Conservation (phyloP, 2,329 filamentous ascomycete species). For the Apiospora arundinis region DNA sequence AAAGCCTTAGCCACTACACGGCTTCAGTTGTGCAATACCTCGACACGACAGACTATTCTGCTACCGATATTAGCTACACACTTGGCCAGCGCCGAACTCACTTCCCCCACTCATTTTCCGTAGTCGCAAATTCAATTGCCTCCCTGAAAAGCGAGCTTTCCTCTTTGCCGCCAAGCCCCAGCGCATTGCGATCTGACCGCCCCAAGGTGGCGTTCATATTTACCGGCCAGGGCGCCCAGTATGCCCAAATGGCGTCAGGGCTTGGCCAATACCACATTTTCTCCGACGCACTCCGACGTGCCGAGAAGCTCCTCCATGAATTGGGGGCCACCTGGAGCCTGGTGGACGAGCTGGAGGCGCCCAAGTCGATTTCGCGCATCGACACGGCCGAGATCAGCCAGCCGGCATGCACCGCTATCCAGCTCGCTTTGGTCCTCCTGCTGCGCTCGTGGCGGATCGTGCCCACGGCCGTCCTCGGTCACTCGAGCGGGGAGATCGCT, state of each 20-base stretch:
- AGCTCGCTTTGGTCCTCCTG: constrained; percentile 48
- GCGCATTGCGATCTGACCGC: constrained; percentile 22
- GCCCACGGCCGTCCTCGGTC: constrained; percentile 41
- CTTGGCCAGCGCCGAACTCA: constrained; percentile 37
- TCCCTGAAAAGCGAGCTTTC: constrained; percentile 33
- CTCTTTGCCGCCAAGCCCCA: constrained; percentile 32
- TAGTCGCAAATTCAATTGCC: constrained; percentile 29
- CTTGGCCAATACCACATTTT: constrained; percentile 32
- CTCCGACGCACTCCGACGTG: constrained; percentile 25
- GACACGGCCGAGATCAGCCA: constrained; percentile 41
- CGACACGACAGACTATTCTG: background rate
- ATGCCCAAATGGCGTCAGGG: constrained; percentile 41
- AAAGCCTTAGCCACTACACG: background rate
- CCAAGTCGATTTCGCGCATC: constrained; percentile 28
- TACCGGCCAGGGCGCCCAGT: constrained; percentile 47
- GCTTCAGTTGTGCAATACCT: background rate
- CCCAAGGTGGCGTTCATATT: constrained; percentile 36
- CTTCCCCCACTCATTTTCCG: constrained; percentile 32
- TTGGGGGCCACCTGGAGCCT: constrained; percentile 28
- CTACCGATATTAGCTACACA: constrained; percentile 36
- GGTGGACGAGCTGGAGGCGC: constrained; percentile 24
- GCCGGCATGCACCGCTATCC: constrained; percentile 49
- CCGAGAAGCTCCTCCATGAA: constrained; percentile 22
- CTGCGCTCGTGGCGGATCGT: constrained; percentile 37
- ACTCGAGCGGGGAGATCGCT: constrained; percentile 47